Evolutionary conservation across 2,329 filamentous ascomycete genomes (phyloP).

Genomic region (Alternaria panax): DNA sequence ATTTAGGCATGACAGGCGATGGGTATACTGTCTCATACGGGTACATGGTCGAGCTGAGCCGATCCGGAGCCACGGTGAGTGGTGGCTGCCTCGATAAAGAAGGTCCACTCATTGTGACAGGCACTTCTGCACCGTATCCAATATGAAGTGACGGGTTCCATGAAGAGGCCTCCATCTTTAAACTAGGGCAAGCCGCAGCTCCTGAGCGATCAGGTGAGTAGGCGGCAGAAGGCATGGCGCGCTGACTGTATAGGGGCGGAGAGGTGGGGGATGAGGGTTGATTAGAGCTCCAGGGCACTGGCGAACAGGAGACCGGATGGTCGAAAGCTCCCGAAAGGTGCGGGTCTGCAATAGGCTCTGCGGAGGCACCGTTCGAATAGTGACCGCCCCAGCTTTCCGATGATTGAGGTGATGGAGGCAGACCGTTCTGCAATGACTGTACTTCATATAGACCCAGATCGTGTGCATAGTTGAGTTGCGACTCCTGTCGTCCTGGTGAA

Average conservation of each 20-base stretch:
- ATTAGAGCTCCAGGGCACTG: constrained; percentile 39
- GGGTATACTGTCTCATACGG: constrained; percentile 37
- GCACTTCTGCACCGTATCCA: constrained; percentile 18
- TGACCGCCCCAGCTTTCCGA: constrained; percentile 44
- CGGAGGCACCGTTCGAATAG: constrained; percentile 34
- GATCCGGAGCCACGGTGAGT: constrained; percentile 45
- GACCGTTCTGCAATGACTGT: constrained; percentile 31
- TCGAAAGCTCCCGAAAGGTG: constrained; percentile 46
- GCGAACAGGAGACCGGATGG: constrained; percentile 42
- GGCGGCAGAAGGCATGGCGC: constrained; percentile 44
- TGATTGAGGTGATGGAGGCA: constrained; percentile 47
- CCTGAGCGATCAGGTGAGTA: constrained; percentile 46
- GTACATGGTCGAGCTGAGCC: constrained; percentile 32
- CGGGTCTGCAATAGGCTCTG: constrained; percentile 41
- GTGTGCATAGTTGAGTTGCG: constrained; percentile 39
- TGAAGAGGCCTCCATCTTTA: constrained; percentile 39
- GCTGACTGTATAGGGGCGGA: constrained; percentile 34
- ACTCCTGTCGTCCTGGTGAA: constrained; percentile 44
- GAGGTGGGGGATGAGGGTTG: constrained; percentile 46
- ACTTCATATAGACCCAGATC: constrained; percentile 47
- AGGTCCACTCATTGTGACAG: constrained; percentile 18
- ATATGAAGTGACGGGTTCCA: constrained; percentile 37
- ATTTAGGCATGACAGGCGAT: constrained; percentile 30
- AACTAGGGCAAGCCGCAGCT: constrained; percentile 27
- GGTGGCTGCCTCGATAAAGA: constrained; percentile 26